phyloP scores from a whole-genome alignment of 176 grass and related monocot genomes.

The Bonia amplexicaulis region DNA sequence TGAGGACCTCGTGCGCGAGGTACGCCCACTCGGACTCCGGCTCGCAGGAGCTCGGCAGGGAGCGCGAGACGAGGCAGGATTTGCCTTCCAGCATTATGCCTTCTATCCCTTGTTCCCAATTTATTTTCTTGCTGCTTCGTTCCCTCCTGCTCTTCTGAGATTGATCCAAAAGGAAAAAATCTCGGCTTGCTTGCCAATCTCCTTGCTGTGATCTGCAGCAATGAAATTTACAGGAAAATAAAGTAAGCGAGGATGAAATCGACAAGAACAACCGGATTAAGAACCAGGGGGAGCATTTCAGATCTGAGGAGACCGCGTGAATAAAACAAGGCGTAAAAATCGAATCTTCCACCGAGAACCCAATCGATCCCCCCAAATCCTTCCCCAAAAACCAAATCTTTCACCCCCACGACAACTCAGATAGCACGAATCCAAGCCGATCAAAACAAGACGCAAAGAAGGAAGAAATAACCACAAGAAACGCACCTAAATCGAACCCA shows the following conservation, averaged over 20 bases:
- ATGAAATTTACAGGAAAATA: neutral
- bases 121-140: neutral
- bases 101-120: neutral
- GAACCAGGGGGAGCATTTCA: neutral
- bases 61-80: conserved; percentile 48
- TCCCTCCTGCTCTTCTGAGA: conserved; percentile 25
- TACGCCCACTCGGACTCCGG: conserved; percentile 52
- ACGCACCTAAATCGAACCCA: conserved; percentile 32
- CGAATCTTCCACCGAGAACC: conserved; percentile 14
- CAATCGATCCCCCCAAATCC: conserved; percentile 33
- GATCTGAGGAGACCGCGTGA: conserved; percentile 14
- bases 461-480: neutral
- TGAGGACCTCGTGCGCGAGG: conserved; percentile 37
- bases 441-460: neutral
- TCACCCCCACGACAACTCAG: neutral
- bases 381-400: neutral
- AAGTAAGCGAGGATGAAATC: conserved; percentile 21
- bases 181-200: conserved; percentile 13
- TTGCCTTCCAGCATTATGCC: conserved; percentile 79
- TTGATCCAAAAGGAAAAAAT: conserved; percentile 12
- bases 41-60: conserved; percentile 53
- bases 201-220: conserved; percentile 30
- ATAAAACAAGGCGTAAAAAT: conserved; percentile 21
- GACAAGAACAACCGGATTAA: conserved; percentile 21
- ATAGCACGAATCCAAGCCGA: neutral